A percentile compares a stretch with the other conserved stretches of the same genome.
These are phyloP conservation scores for Beauveria asiatica DNA, from an alignment of 2,329 filamentous ascomycete species.

Conservation along the genomic window DNA sequence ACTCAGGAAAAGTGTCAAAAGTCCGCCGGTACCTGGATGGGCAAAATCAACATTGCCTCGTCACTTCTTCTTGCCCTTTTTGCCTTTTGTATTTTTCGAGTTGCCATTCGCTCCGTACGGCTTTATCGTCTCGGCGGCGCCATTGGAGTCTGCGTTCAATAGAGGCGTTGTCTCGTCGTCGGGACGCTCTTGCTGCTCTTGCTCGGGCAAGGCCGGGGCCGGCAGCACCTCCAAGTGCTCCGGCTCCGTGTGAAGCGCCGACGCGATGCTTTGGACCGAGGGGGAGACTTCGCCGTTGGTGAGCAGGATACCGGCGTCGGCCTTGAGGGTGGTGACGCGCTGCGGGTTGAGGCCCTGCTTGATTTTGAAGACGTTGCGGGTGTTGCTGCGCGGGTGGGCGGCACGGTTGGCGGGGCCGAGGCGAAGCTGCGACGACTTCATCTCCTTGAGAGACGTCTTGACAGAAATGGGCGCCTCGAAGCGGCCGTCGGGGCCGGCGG, in stretches of 20 bases:
- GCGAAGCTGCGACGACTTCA: conserved; percentile 54
- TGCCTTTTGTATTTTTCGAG: conserved; percentile 14
- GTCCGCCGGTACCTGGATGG: no score
- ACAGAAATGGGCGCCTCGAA: conserved; percentile 41
- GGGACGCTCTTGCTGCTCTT: not conserved
- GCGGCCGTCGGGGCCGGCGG: conserved; percentile 45
- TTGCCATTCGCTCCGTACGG: conserved; percentile 9
- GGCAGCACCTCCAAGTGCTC: conserved; percentile 14
- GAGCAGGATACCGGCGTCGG: not conserved
- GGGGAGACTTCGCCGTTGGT: not conserved
- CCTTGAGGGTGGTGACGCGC: conserved; percentile 16
- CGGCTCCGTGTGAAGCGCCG: not conserved
- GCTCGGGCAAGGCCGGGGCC: conserved; percentile 1
- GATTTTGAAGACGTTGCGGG: conserved; percentile 57
- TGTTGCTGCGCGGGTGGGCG: conserved; percentile 51
- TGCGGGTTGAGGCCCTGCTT: conserved; percentile 36
- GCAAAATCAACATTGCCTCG: no score
- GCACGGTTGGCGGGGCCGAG: conserved; percentile 61
- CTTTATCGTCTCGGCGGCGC: conserved; percentile 15
- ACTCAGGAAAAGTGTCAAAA: not conserved
- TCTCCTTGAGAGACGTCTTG: conserved; percentile 53
- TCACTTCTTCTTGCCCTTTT: conserved; percentile 31
- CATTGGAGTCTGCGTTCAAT: conserved; percentile 20
- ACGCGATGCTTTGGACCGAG: not conserved
- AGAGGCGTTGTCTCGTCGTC: conserved; percentile 24